Evolutionary conservation across 2,329 filamentous ascomycete species (phyloP).

Genomic region (Celoporthe dispersa): DNA sequence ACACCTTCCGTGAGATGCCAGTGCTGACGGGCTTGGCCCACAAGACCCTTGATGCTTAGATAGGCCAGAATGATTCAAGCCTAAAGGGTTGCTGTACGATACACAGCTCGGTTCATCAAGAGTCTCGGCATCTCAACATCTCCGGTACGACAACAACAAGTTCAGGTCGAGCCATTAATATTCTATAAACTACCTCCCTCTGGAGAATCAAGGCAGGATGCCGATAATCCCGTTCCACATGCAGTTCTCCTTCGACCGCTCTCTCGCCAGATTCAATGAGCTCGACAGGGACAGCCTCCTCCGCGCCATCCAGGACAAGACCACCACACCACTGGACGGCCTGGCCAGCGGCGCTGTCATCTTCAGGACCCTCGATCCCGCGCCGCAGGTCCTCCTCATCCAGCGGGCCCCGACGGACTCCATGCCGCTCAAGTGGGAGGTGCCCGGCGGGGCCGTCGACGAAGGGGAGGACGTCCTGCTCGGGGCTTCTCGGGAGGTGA

Average conservation of each 20-base stretch:
- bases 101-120: neutral
- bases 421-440: conserved; percentile 47
- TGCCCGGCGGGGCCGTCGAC: conserved; percentile 47
- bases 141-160: neutral
- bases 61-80: no score
- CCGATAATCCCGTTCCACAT: neutral
- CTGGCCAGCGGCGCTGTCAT: conserved; percentile 37
- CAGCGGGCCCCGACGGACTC: conserved; percentile 45
- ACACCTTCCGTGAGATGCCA: neutral
- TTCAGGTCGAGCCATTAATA: neutral
- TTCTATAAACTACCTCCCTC: neutral
- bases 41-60: neutral
- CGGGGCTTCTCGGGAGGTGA: conserved; percentile 45
- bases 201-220: neutral
- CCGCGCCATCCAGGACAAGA: conserved; percentile 22
- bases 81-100: no score
- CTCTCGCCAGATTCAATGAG: conserved; percentile 32
- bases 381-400: conserved; percentile 41
- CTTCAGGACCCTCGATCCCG: conserved; percentile 32
- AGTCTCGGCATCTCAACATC: neutral
- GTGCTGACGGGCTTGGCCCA: neutral
- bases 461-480: conserved; percentile 43
- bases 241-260: conserved; percentile 33
- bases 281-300: conserved; percentile 32
- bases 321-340: conserved; percentile 23